Evolutionary conservation across 352 stramenopile species (phyloP).

Genomic region (Pythium phragmitis): DNA sequence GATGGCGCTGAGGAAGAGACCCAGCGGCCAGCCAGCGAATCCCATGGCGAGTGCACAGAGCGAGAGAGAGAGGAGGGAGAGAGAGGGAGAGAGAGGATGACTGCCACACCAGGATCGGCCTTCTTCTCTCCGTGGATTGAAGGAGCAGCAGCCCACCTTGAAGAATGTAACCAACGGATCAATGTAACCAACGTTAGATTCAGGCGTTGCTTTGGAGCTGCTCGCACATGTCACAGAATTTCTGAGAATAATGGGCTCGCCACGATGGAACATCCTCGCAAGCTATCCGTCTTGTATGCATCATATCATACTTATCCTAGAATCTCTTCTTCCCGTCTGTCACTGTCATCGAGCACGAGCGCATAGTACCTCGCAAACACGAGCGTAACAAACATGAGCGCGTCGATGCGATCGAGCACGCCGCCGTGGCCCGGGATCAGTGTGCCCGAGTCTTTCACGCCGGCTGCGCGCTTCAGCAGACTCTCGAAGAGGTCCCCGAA

Average conservation of each 20-base stretch:
- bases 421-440: slow-evolving; percentile 95
- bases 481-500: slow-evolving; percentile 94
- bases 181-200: slow-evolving; percentile 2
- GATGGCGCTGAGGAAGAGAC: slow-evolving; percentile 68
- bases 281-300: too few species aligned
- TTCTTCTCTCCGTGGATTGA: background rate
- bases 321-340: background rate
- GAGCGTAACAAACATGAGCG: slow-evolving; percentile 89
- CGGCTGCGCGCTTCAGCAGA: slow-evolving; percentile 94
- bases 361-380: slow-evolving; percentile 59
- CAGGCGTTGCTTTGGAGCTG: background rate
- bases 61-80: background rate
- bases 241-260: too few species aligned
- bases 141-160: background rate
- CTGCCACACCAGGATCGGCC: background rate
- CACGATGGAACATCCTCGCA: too few species aligned
- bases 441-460: slow-evolving; percentile 93
- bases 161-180: slow-evolving; percentile 2
- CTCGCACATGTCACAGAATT: too few species aligned
- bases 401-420: slow-evolving; percentile 94
- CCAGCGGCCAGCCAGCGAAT: slow-evolving; percentile 74
- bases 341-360: slow-evolving; percentile 9
- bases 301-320: background rate
- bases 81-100: too few species aligned
- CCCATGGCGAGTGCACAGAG: slow-evolving; percentile 19